Percentiles rank a stretch among this genome's conserved stretches.
Conservation (phyloP, 371 early-diverging fungal species). For the Mortierella sp. region DNA sequence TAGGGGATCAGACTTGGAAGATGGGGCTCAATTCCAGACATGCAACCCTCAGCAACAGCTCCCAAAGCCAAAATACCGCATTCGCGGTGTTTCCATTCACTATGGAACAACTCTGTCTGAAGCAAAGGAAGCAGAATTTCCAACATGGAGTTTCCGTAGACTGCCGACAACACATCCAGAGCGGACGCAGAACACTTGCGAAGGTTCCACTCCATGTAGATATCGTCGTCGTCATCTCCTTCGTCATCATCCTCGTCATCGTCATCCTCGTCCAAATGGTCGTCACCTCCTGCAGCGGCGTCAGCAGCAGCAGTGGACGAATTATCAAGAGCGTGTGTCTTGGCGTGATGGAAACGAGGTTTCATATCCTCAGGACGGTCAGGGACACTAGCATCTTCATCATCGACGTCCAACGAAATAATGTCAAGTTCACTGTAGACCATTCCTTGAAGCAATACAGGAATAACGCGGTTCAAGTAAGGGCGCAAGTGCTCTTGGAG, state of each 20-base stretch:
- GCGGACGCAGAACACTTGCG: slow-evolving; percentile 98
- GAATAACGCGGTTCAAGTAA: slow-evolving; percentile 85
- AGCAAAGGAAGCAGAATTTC: slow-evolving; percentile 88
- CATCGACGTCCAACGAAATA: slow-evolving; percentile 79
- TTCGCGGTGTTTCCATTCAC: slow-evolving; percentile 93
- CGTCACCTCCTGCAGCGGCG: slow-evolving; percentile 54
- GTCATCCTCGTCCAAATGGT: slow-evolving; percentile 71
- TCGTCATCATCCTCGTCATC: slow-evolving; percentile 88
- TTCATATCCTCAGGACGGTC: slow-evolving; percentile 92
- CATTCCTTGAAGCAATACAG: slow-evolving; percentile 93
- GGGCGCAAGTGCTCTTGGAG: slow-evolving; percentile 84
- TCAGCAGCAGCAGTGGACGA: slow-evolving; percentile 58
- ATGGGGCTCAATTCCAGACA: slow-evolving; percentile 89
- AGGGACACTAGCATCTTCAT: slow-evolving; percentile 88
- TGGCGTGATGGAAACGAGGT: slow-evolving; percentile 91
- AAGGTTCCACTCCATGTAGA: slow-evolving; percentile 94
- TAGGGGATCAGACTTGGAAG: slow-evolving; percentile 89
- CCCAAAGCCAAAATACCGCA: slow-evolving; percentile 97
- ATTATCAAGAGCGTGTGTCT: slow-evolving; percentile 78
- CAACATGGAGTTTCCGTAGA: slow-evolving; percentile 87
- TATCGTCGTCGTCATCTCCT: slow-evolving; percentile 91
- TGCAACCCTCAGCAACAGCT: slow-evolving; percentile 96
- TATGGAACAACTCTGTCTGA: slow-evolving; percentile 80
- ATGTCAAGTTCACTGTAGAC: slow-evolving; percentile 94
- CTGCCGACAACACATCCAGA: slow-evolving; percentile 91